phyloP scores from a whole-genome alignment of 805 yeast genomes.

The Kodamaea kaohsiungensis region DNA sequence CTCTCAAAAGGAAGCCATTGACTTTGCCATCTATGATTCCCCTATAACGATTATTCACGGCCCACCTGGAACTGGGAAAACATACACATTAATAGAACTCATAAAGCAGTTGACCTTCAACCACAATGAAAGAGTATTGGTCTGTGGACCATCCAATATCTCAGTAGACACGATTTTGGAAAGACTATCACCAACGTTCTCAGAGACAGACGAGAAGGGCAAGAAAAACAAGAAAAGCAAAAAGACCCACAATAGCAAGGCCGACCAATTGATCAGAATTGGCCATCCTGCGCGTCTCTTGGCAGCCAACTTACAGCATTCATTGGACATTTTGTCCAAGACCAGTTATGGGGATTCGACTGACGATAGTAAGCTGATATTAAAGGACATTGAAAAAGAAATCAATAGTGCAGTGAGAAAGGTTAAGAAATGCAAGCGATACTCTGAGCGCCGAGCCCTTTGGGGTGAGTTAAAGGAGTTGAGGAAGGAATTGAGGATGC shows the following conservation, averaged over 20 bases:
- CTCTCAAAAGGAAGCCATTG: conserved; percentile 75
- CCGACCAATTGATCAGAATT: conserved; percentile 62
- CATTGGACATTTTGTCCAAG: conserved; percentile 71
- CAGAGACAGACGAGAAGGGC: conserved; percentile 15
- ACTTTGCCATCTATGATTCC: conserved; percentile 56
- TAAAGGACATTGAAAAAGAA: conserved; percentile 69
- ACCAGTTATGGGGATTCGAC: conserved; percentile 49
- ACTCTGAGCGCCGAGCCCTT: conserved; percentile 61
- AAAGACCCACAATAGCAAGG: conserved; percentile 23
- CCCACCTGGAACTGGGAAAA: conserved; percentile 83
- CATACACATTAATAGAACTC: conserved; percentile 80
- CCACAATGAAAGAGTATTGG: conserved; percentile 56
- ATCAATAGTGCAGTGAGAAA: conserved; percentile 61
- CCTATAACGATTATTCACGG: conserved; percentile 69
- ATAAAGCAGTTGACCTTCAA: conserved; percentile 65
- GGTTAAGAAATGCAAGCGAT: conserved; percentile 61
- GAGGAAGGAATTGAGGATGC: conserved; percentile 62
- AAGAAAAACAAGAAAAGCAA: conserved; percentile 35
- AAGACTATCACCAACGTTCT: conserved; percentile 49
- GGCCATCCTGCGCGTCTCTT: conserved; percentile 93
- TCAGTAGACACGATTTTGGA: conserved; percentile 91
- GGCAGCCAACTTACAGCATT: conserved; percentile 61
- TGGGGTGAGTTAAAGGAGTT: conserved; percentile 70
- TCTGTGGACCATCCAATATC: conserved; percentile 93
- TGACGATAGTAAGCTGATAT: conserved; percentile 40